Evolutionary conservation across 2,329 filamentous ascomycete species (phyloP).

Genomic region (Colletotrichum tropicale): DNA sequence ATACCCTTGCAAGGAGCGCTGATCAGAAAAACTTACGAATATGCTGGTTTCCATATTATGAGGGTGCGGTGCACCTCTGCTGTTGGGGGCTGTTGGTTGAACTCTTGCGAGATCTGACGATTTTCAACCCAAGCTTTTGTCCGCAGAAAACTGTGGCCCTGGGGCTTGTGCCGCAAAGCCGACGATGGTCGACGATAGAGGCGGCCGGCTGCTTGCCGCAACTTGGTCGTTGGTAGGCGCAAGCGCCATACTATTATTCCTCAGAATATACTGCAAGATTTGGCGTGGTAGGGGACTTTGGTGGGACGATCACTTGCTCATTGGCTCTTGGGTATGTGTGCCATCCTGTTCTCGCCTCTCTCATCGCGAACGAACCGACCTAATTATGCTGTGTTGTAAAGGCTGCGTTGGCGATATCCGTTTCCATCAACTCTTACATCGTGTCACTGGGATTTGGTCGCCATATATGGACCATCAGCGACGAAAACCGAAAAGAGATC

Average conservation of each 20-base stretch:
- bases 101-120: background rate
- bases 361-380: background rate
- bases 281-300: constrained; percentile 37
- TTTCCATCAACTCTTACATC: constrained; percentile 35
- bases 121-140: background rate
- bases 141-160: background rate
- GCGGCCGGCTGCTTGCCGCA: constrained; percentile 30
- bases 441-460: constrained; percentile 29
- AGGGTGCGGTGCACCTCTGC: background rate
- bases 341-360: background rate
- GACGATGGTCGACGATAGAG: constrained; percentile 24
- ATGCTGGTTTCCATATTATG: background rate
- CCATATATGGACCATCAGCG: constrained; percentile 22
- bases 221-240: constrained; percentile 31
- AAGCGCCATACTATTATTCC: constrained; percentile 28
- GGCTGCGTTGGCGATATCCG: constrained; percentile 29
- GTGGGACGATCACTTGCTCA: constrained; percentile 40
- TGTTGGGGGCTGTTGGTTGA: background rate
- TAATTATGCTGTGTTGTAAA: background rate
- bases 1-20: background rate
- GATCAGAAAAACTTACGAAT: background rate
- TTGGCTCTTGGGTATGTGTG: constrained; percentile 37
- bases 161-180: background rate
- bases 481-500: constrained; percentile 21
- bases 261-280: constrained; percentile 41